Conservation (phyloP, 495 filamentous ascomycete species). For the Penicillium bialowiezense region DNA sequence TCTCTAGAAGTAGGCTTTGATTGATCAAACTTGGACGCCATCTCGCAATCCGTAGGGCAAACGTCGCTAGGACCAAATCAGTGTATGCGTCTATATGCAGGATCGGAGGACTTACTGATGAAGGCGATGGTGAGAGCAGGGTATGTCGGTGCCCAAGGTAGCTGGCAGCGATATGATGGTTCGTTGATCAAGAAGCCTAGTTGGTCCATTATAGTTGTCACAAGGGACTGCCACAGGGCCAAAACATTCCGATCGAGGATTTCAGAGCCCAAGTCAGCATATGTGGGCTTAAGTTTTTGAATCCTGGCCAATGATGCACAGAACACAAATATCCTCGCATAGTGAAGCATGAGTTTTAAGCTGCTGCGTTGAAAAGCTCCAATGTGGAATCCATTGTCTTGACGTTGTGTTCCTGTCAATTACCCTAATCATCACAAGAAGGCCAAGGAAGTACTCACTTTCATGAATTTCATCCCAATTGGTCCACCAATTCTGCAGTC, state of each 20-base stretch:
- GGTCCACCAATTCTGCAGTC: constrained; percentile 39
- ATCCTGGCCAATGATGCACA: constrained; percentile 40
- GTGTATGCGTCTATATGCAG: background rate
- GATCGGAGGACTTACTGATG: constrained; percentile 33
- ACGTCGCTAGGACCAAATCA: constrained; percentile 30
- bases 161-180: constrained; percentile 36
- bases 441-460: constrained; percentile 20
- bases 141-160: constrained; percentile 42
- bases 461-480: constrained; percentile 45
- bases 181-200: constrained; percentile 35
- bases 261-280: constrained; percentile 22
- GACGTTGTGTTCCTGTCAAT: background rate
- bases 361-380: constrained; percentile 43
- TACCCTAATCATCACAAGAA: background rate
- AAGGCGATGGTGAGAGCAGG: constrained; percentile 42
- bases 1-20: constrained; percentile 31
- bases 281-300: constrained; percentile 34
- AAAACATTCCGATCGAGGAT: constrained; percentile 25
- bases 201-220: constrained; percentile 39
- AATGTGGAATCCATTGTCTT: constrained; percentile 41
- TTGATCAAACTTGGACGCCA: constrained; percentile 42
- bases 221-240: constrained; percentile 37
- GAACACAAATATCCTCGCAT: constrained; percentile 38
- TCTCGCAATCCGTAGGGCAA: constrained; percentile 38
- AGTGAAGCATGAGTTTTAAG: constrained; percentile 38